Percentiles rank a stretch among this genome's conserved stretches.
phyloP scores from a whole-genome alignment of 192 early-diverging fungal genomes.

The Gonapodya sp. region DNA sequence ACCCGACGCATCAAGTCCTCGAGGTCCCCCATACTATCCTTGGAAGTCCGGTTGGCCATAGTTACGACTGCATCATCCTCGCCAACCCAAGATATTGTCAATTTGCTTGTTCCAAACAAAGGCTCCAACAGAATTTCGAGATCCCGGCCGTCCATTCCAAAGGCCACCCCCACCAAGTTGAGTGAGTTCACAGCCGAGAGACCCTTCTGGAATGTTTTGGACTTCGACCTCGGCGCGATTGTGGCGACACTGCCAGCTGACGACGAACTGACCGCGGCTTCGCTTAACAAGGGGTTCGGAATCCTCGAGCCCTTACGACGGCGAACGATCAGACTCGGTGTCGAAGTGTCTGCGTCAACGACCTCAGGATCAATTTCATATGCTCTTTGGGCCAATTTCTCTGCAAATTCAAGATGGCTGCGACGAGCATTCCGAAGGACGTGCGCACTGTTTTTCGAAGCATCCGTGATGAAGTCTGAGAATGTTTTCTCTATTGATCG shows the following conservation, averaged over 20 bases:
- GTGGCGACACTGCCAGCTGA: slow-evolving; percentile 6
- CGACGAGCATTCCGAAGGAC: slow-evolving; percentile 59
- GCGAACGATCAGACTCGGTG: slow-evolving; percentile 52
- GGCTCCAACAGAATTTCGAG: slow-evolving; percentile 36
- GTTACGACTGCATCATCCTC: slow-evolving; percentile 41
- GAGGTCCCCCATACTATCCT: slow-evolving; percentile 36
- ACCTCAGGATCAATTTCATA: slow-evolving; percentile 65
- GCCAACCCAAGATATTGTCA: slow-evolving; percentile 34
- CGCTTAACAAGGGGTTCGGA: slow-evolving; percentile 29
- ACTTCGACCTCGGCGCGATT: slow-evolving; percentile 21
- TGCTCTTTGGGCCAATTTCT: slow-evolving; percentile 51
- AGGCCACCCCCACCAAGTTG: slow-evolving; percentile 36
- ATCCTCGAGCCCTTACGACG: slow-evolving; percentile 39
- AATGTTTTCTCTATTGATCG: slow-evolving; percentile 56
- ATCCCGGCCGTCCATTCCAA: slow-evolving; percentile 37
- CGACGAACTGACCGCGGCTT: slow-evolving; percentile 11
- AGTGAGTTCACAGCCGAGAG: slow-evolving; percentile 44
- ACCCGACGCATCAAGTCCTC: slow-evolving; percentile 27
- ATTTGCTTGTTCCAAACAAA: slow-evolving; percentile 30
- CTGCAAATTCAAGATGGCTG: slow-evolving; percentile 53
- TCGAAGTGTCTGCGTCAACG: slow-evolving; percentile 62
- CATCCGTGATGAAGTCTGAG: slow-evolving; percentile 56
- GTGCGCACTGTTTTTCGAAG: slow-evolving; percentile 35
- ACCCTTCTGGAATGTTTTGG: slow-evolving; percentile 27
- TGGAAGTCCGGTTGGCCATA: slow-evolving; percentile 23